Evolutionary conservation across 345 rosid species (phyloP).

Genomic region (Toxicodendron radicans): DNA sequence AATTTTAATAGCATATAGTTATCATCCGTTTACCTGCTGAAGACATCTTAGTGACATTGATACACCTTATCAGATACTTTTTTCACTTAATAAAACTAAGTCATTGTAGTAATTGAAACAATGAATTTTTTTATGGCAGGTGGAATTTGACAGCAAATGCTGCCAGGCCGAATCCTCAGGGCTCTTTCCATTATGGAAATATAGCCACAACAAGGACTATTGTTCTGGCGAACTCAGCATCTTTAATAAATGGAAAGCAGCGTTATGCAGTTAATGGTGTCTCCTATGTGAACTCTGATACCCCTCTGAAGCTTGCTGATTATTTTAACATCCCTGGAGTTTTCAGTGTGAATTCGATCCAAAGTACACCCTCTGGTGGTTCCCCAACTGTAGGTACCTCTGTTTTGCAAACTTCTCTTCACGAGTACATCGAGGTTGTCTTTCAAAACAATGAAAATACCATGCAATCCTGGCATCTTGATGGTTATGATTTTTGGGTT

Average conservation of each 20-base stretch:
- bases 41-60: neutral
- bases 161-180: conserved; percentile 98
- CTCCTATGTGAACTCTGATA: conserved; percentile 71
- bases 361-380: conserved; percentile 49
- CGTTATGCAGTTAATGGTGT: conserved; percentile 81
- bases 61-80: neutral
- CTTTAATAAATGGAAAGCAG: conserved; percentile 71
- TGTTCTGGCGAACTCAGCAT: conserved; percentile 67
- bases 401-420: conserved; percentile 54
- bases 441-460: conserved; percentile 70
- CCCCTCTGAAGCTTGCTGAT: conserved; percentile 89
- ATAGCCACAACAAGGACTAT: conserved; percentile 54
- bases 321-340: conserved; percentile 68
- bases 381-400: conserved; percentile 58
- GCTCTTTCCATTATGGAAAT: conserved; percentile 83
- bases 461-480: conserved; percentile 94
- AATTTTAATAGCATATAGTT: neutral
- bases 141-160: conserved; percentile 94
- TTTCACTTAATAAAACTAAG: neutral
- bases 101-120: neutral
- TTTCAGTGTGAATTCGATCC: conserved; percentile 52
- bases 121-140: conserved; percentile 31
- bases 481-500: conserved; percentile 93
- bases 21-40: neutral
- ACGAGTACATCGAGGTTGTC: conserved; percentile 70